Conservation (phyloP, 352 stramenopile species). For the Phytopythium litorale region DNA sequence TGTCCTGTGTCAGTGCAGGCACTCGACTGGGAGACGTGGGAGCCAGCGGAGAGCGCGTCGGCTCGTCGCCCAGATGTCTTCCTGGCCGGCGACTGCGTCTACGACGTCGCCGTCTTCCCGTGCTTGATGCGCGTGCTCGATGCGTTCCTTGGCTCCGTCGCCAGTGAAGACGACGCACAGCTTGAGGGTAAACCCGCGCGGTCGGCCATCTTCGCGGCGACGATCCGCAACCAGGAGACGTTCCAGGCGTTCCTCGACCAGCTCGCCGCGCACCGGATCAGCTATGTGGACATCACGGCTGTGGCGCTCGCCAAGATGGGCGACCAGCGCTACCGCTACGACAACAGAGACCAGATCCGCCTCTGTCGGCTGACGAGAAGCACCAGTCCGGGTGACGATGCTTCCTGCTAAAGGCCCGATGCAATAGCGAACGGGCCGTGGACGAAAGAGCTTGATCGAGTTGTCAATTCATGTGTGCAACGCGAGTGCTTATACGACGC, state of each 20-base stretch:
- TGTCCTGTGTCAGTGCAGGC: slow-evolving; percentile 53
- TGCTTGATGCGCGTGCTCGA: slow-evolving; percentile 53
- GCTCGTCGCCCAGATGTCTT: slow-evolving; percentile 40
- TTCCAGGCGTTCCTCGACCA: slow-evolving; percentile 74
- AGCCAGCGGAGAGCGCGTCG: slow-evolving; percentile 23
- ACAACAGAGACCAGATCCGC: slow-evolving; percentile 64
- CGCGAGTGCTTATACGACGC: not conserved
- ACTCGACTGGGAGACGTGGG: slow-evolving; percentile 73
- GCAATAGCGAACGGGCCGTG: not conserved
- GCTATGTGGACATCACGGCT: slow-evolving; percentile 60
- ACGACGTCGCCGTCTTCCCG: slow-evolving; percentile 65
- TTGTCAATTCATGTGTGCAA: not conserved
- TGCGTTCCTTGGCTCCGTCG: slow-evolving; percentile 30
- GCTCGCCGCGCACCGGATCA: slow-evolving; percentile 44
- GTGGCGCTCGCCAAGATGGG: slow-evolving; percentile 39
- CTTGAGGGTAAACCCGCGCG: slow-evolving; percentile 4
- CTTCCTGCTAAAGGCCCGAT: not conserved
- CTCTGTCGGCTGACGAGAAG: slow-evolving; percentile 51
- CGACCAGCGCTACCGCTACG: slow-evolving; percentile 44
- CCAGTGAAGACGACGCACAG: not conserved
- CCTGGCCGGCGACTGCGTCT: slow-evolving; percentile 73
- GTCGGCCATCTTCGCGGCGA: slow-evolving; percentile 70
- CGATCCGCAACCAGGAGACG: slow-evolving; percentile 70
- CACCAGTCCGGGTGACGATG: not conserved
- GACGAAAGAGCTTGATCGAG: not conserved